phyloP scores from a whole-genome alignment of 495 filamentous ascomycete genomes.

The Penicillium canescens region DNA sequence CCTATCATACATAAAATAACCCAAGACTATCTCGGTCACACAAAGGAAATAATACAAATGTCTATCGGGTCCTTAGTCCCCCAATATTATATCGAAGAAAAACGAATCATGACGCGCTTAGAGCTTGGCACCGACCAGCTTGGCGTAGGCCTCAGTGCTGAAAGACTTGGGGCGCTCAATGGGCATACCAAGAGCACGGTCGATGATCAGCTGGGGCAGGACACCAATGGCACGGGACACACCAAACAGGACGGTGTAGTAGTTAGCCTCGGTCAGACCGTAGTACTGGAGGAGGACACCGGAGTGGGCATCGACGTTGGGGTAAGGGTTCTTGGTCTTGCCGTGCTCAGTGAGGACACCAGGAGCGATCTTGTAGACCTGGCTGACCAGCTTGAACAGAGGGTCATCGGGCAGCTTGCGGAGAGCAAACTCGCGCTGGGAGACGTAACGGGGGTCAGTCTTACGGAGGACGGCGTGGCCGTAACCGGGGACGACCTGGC shows the following conservation, averaged over 20 bases:
- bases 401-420: slow-evolving; percentile 90
- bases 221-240: slow-evolving; percentile 97
- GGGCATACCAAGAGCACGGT: slow-evolving; percentile 84
- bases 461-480: slow-evolving; percentile 98
- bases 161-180: slow-evolving; percentile 88
- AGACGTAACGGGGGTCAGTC: slow-evolving; percentile 97
- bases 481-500: slow-evolving; percentile 96
- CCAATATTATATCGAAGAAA: slow-evolving; percentile 7
- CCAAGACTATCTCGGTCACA: slow-evolving; percentile 35
- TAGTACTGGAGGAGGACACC: slow-evolving; percentile 99
- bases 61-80: slow-evolving; percentile 9
- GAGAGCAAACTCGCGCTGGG: slow-evolving; percentile 93
- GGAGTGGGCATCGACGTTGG: slow-evolving; percentile 81
- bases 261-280: slow-evolving; percentile 96
- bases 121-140: slow-evolving; percentile 87
- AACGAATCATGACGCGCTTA: slow-evolving; percentile 49
- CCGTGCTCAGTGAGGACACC: slow-evolving; percentile 97
- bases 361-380: slow-evolving; percentile 99
- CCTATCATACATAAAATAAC: slow-evolving; percentile 48
- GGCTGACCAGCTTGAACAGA: slow-evolving; percentile 99
- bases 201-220: slow-evolving; percentile 97
- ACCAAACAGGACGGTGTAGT: slow-evolving; percentile 99
- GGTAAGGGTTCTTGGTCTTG: slow-evolving; percentile 95
- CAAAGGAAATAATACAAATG: slow-evolving; percentile 33
- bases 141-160: slow-evolving; percentile 93